Conservation (phyloP, 257 asterid genomes). For the Fraxinus pennsylvanica region DNA sequence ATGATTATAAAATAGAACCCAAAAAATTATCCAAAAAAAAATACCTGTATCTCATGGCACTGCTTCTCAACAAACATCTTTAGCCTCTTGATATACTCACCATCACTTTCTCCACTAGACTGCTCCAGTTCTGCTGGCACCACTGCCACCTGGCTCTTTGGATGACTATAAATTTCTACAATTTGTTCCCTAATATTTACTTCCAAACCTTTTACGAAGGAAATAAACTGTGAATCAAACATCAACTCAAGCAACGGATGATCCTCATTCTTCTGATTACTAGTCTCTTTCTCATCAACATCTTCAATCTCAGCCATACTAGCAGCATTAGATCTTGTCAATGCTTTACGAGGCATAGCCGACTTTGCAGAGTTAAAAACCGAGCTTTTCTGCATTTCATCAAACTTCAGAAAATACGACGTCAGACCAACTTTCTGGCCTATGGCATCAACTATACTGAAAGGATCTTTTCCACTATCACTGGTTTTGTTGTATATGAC, state of each 20-base stretch:
- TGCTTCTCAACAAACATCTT: slow-evolving; percentile 79
- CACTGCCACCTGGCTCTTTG: slow-evolving; percentile 83
- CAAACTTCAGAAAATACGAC: slow-evolving; percentile 67
- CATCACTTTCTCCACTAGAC: slow-evolving; percentile 63
- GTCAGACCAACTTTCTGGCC: slow-evolving; percentile 85
- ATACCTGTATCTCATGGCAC: slow-evolving; percentile 95
- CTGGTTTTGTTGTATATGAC: slow-evolving; percentile 56
- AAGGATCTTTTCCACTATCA: slow-evolving; percentile 59
- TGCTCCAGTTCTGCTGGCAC: slow-evolving; percentile 84
- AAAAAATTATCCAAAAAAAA: background rate
- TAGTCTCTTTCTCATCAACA: slow-evolving; percentile 58
- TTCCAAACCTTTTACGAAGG: slow-evolving; percentile 63
- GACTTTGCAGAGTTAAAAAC: slow-evolving; percentile 72
- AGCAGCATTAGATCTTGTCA: slow-evolving; percentile 81
- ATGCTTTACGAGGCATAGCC: slow-evolving; percentile 51
- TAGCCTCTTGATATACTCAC: slow-evolving; percentile 74
- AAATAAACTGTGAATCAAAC: slow-evolving; percentile 70
- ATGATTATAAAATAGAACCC: slow-evolving; percentile 8
- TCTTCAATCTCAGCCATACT: slow-evolving; percentile 88
- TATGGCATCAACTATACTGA: slow-evolving; percentile 70
- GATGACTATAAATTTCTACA: slow-evolving; percentile 72
- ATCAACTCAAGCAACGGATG: slow-evolving; percentile 72
- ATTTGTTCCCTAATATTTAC: slow-evolving; percentile 68
- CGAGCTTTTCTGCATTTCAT: slow-evolving; percentile 73
- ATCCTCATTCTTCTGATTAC: slow-evolving; percentile 56